Base-by-base conservation (phyloP, 1,284 basidiomycete species). In the Cutaneotrichosporon curvatum region DNA sequence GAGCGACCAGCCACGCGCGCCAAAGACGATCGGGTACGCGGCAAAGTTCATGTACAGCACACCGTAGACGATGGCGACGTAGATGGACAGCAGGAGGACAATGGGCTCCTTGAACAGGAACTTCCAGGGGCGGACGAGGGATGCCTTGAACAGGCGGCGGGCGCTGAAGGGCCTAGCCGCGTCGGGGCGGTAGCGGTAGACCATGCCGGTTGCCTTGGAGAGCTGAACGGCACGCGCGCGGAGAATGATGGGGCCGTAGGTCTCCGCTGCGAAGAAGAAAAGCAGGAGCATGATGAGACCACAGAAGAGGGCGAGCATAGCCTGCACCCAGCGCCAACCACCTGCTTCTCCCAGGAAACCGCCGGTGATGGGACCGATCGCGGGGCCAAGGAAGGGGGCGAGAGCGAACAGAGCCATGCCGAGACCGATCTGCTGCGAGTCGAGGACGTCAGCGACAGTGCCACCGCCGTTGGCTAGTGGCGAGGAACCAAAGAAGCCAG, bases 1-100 rank as follows among this genome's bases (percentile, higher is more conserved):
- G 0, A 78, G 69, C 18, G 75, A 76, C 72, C 82, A 85, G 31
- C 77, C 76, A 20, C 78, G 75, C 54, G 78, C 76, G 57, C 80
- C 73, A 68, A 83, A 85, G 16, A 84, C 77, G 53, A 83, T 81
- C 2, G 81, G 68, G 55, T 70, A 70, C 9, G 66, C 67, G n/a
- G 63, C 62, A 51, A 65, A 67, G 58, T 59, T 62, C 41, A 63
- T 61, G 53, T 65, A 67, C 30, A 67, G 61, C 31, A 66, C 56
- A 40, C 64, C 67, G 54, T 64, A 70, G 11, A 80, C 77, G 62
- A 82, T 78, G 2, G 81, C 77, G 41, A 81, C 77, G 69, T 76
- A 77, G 42, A 78, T 49, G 0, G 73, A 73, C 42, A 77, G 67
- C 47, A 73, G 64, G 30, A 73, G 51, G 14, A 76, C 72, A 48